Base-by-base conservation (phyloP, 2,329 filamentous ascomycete genomes). In the Diaporthe citri region DNA sequence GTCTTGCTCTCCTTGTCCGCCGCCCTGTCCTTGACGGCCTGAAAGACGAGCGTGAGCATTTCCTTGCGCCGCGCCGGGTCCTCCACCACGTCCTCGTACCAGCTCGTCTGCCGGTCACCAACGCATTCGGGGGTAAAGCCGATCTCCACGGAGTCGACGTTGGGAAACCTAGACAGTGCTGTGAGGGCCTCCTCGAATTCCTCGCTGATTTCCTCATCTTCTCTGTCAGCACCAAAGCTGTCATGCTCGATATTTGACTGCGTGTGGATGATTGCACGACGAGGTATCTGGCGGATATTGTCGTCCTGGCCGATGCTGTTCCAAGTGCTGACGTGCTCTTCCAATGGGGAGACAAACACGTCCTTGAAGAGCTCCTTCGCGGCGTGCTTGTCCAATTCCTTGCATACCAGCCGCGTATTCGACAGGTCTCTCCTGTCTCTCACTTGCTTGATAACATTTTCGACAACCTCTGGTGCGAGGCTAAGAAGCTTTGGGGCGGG, bases 381-480 rank as follows among this genome's bases (percentile, higher is more conserved):
- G 39, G 74, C 71, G 55, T 69, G 46, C 17, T 28, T 41, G 28
- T 64, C 71, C 15, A 75, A 41, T 12, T 62, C 60, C 43, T 41
- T 59, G 46, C 46, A 55, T 17, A 41, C 62, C 3, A 73, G 55
- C 9, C 74, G 71, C 1, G 55, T 41, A 36, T 62, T 62, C 7
- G n/a, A 39, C 12, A 75, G 71, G 28, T 73, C 74, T 17, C 28
- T 41, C 43, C 39, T 69, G n/a, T 13, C 6, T 17, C 6, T 52
- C 13, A 73, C 43, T 7, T 75, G 41, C 57, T 48, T 60, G 17
- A 73, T 41, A 8, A 75, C 67, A 20, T 56, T 39, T 25, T 72
- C 25, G 20, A 48, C 34, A 15, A 75, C 17, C n/a, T 75, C 74
- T 9, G 74, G 71, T 43, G 71, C 55, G n/a, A 75, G 71, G 34